These are phyloP conservation scores for Metschnikowia colocasiae DNA, from an alignment of 805 yeast species.

Conservation along the genomic window DNA sequence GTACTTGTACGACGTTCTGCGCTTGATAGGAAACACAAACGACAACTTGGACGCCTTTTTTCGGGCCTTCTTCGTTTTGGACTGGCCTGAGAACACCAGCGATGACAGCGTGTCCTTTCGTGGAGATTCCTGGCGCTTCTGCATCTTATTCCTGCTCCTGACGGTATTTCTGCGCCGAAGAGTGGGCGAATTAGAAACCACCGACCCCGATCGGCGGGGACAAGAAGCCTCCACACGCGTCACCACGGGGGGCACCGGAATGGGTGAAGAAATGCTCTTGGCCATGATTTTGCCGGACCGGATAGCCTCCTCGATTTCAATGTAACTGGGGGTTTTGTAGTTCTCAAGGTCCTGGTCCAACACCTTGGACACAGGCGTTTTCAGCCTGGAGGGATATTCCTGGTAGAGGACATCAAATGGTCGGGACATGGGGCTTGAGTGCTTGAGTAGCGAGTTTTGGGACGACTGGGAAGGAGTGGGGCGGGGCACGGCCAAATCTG, in stretches of 20 bases:
- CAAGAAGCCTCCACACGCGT: slow-evolving; percentile 10
- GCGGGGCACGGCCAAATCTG: not conserved
- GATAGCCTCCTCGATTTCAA: slow-evolving; percentile 15
- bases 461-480: not conserved
- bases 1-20: slow-evolving; percentile 32
- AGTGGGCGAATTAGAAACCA: slow-evolving; percentile 30
- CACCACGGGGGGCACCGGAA: slow-evolving; percentile 12
- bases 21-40: slow-evolving; percentile 34
- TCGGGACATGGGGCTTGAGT: slow-evolving; percentile 7
- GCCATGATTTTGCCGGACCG: slow-evolving; percentile 9
- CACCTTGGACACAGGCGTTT: not conserved
- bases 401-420: slow-evolving; percentile 16
- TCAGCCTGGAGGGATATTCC: slow-evolving; percentile 3
- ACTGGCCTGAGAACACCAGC: slow-evolving; percentile 11
- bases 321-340: slow-evolving; percentile 14
- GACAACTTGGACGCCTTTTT: slow-evolving; percentile 7
- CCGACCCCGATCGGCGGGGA: slow-evolving; percentile 24
- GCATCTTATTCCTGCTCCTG: slow-evolving; percentile 27
- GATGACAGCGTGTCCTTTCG: slow-evolving; percentile 2
- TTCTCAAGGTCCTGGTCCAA: slow-evolving; percentile 1
- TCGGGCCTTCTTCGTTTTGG: slow-evolving; percentile 4
- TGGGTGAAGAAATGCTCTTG: not conserved
- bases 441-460: not conserved
- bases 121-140: slow-evolving; percentile 14
- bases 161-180: slow-evolving; percentile 30